Conservation (phyloP, 495 filamentous ascomycete species). For the Astrothelium macrocarpum region DNA sequence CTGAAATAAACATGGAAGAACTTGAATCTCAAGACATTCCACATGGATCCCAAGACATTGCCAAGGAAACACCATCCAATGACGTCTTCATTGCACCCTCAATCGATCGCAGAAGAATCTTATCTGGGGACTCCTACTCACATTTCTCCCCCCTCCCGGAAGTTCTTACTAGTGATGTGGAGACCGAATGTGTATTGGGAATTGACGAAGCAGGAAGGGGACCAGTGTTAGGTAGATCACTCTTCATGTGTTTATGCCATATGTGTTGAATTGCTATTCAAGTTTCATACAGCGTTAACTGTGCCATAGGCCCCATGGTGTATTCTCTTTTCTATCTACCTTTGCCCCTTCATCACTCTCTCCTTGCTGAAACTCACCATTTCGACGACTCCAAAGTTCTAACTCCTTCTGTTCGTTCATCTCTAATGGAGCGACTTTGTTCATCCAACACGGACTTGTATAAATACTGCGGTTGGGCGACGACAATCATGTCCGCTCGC, state of each 20-base stretch:
- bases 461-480: slow-evolving; percentile 69
- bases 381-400: slow-evolving; percentile 92
- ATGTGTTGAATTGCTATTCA: background rate
- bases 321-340: slow-evolving; percentile 88
- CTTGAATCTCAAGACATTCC: background rate
- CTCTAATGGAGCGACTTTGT: slow-evolving; percentile 67
- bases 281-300: background rate
- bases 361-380: slow-evolving; percentile 65
- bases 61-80: slow-evolving; percentile 46
- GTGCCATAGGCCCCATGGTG: slow-evolving; percentile 71
- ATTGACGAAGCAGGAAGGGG: slow-evolving; percentile 95
- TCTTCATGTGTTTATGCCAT: background rate
- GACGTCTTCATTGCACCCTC: slow-evolving; percentile 67
- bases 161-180: slow-evolving; percentile 39
- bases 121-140: slow-evolving; percentile 70
- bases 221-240: slow-evolving; percentile 61
- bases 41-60: slow-evolving; percentile 32
- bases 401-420: slow-evolving; percentile 59
- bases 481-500: slow-evolving; percentile 68
- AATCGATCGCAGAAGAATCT: slow-evolving; percentile 50
- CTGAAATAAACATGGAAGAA: background rate
- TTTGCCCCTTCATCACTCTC: slow-evolving; percentile 49
- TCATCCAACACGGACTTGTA: slow-evolving; percentile 54
- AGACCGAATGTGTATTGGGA: slow-evolving; percentile 60
- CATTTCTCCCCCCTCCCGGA: slow-evolving; percentile 62